Percentiles rank a stretch among this genome's conserved stretches.
These are phyloP conservation scores for Onygena corvina DNA, from an alignment of 2,329 filamentous ascomycete species.

Conservation along the genomic window DNA sequence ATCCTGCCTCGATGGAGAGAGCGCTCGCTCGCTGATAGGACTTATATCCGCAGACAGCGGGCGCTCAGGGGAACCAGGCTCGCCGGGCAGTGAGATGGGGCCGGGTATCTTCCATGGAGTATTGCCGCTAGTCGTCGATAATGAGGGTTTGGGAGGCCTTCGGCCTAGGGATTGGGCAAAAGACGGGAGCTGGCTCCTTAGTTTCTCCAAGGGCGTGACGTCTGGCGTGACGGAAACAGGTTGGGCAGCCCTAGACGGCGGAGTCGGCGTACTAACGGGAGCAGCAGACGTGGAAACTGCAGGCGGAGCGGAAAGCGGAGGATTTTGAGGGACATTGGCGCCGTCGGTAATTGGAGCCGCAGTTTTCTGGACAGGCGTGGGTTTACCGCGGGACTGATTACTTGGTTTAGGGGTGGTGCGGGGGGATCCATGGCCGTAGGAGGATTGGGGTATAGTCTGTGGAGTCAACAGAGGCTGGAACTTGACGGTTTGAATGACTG, in stretches of 20 bases:
- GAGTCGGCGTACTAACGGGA: not conserved
- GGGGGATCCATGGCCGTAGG: not conserved
- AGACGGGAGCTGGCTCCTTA: slow-evolving; percentile 1
- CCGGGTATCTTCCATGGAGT: slow-evolving; percentile 35
- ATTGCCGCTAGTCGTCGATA: slow-evolving; percentile 30
- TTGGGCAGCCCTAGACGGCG: not conserved
- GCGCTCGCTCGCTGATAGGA: slow-evolving; percentile 34
- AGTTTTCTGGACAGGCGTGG: not conserved
- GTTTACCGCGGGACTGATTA: not conserved
- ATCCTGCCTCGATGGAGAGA: slow-evolving; percentile 22
- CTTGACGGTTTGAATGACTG: slow-evolving; percentile 3
- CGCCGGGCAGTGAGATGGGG: slow-evolving; percentile 23
- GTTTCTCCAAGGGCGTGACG: not conserved
- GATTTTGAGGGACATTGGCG: not conserved
- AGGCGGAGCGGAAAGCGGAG: not conserved
- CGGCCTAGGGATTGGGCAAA: slow-evolving; percentile 17
- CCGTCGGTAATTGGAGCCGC: not conserved
- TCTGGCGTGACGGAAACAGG: not conserved
- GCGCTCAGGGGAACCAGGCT: slow-evolving; percentile 30
- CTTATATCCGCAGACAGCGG: slow-evolving; percentile 35
- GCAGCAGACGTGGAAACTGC: not conserved
- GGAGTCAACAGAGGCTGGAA: slow-evolving; percentile 8
- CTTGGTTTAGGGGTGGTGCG: not conserved
- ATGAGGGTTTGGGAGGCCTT: slow-evolving; percentile 25
- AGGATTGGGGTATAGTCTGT: slow-evolving; percentile 2